Percentiles rank a stretch among this genome's conserved stretches.
These are phyloP conservation scores for Thraustochytrium striatum DNA, from an alignment of 352 stramenopile genomes.

Conservation along the genomic window DNA sequence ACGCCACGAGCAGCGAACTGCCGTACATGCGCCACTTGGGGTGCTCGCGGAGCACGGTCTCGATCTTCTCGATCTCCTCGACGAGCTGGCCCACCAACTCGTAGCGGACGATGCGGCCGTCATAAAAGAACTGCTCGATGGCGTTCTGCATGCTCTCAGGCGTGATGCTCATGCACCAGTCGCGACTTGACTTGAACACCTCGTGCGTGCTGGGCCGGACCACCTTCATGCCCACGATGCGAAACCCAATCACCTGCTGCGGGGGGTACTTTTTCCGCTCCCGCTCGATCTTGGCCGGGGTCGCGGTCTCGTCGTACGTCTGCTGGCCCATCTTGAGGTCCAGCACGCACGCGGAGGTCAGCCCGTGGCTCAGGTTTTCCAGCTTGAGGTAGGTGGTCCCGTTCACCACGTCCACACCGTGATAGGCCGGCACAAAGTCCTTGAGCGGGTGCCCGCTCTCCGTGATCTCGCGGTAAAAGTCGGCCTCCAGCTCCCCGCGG, in stretches of 20 bases:
- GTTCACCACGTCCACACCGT: constrained; percentile 60
- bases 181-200: constrained; percentile 62
- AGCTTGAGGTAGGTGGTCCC: constrained; percentile 70
- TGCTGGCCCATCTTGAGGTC: constrained; percentile 92
- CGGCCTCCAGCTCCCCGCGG: constrained; percentile 66
- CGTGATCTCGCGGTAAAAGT: constrained; percentile 69
- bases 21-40: constrained; percentile 79
- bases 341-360: constrained; percentile 82
- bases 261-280: constrained; percentile 86
- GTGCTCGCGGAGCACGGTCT: constrained; percentile 72
- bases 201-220: constrained; percentile 61
- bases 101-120: neutral
- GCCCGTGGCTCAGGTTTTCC: constrained; percentile 76
- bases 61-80: constrained; percentile 62
- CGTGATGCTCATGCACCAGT: constrained; percentile 72
- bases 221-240: constrained; percentile 87
- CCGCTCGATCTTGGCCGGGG: constrained; percentile 76
- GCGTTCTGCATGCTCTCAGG: constrained; percentile 63
- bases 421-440: constrained; percentile 64
- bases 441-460: constrained; percentile 58
- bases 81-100: constrained; percentile 63
- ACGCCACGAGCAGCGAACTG: constrained; percentile 89
- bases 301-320: constrained; percentile 84
- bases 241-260: constrained; percentile 81
- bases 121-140: constrained; percentile 73